Evolutionary conservation across 805 yeast genomes (phyloP).

Genomic region (Tanozyma kutaoensis): DNA sequence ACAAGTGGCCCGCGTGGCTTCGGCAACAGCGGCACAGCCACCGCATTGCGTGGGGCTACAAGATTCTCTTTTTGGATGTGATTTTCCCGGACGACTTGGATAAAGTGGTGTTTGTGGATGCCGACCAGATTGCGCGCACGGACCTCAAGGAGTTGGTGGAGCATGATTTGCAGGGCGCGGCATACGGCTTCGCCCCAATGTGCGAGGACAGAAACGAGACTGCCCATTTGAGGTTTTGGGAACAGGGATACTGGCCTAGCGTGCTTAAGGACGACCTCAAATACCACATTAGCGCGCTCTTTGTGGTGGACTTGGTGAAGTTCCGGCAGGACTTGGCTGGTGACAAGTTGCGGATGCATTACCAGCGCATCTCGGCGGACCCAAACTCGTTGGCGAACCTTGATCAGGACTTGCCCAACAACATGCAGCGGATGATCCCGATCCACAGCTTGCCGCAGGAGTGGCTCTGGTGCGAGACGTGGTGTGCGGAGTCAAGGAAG

Average conservation of each 20-base stretch:
- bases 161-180: slow-evolving; percentile 62
- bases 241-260: slow-evolving; percentile 78
- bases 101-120: slow-evolving; percentile 74
- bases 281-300: slow-evolving; percentile 78
- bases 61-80: slow-evolving; percentile 75
- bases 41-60: slow-evolving; percentile 79
- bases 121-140: slow-evolving; percentile 69
- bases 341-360: slow-evolving; percentile 68
- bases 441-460: slow-evolving; percentile 67
- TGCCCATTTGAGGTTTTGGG: slow-evolving; percentile 89
- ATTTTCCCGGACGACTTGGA: slow-evolving; percentile 69
- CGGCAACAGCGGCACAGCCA: slow-evolving; percentile 66
- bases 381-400: slow-evolving; percentile 68
- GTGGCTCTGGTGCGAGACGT: slow-evolving; percentile 91
- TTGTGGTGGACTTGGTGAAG: slow-evolving; percentile 59
- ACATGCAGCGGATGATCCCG: slow-evolving; percentile 53
- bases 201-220: slow-evolving; percentile 66
- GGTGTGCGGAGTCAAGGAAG: slow-evolving; percentile 63
- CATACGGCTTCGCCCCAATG: slow-evolving; percentile 84
- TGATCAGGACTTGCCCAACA: slow-evolving; percentile 92
- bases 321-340: slow-evolving; percentile 66
- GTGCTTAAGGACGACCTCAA: slow-evolving; percentile 43
- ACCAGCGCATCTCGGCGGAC: slow-evolving; percentile 70
- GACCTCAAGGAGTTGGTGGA: slow-evolving; percentile 60
- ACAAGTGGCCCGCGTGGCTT: slow-evolving; percentile 90